These are phyloP conservation scores for Posidonia oceanica DNA, from an alignment of 116 monocot species.

Conservation along the genomic window DNA sequence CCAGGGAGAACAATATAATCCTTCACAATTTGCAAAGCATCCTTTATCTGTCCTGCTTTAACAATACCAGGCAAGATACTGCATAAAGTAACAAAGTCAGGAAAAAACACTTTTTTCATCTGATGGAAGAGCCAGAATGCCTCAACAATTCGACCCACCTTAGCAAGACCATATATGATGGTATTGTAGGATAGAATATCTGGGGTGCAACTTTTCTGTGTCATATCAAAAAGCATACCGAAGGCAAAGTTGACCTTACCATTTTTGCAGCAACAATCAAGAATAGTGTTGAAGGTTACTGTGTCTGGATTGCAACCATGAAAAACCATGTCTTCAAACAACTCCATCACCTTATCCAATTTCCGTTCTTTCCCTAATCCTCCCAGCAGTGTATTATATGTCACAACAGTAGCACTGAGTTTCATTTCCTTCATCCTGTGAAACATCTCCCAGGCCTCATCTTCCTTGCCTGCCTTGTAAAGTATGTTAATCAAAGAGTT, in stretches of 20 bases:
- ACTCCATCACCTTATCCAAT: slow-evolving; percentile 29
- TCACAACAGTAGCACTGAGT: slow-evolving; percentile 64
- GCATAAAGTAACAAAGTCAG: slow-evolving; percentile 75
- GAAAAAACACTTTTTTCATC: slow-evolving; percentile 63
- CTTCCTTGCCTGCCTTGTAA: slow-evolving; percentile 71
- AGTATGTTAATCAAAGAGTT: slow-evolving; percentile 77
- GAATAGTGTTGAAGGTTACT: slow-evolving; percentile 71
- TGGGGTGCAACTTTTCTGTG: slow-evolving; percentile 35
- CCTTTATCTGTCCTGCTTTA: slow-evolving; percentile 37
- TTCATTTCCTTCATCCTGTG: slow-evolving; percentile 51
- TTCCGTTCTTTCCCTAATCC: slow-evolving; percentile 71
- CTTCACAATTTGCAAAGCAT: slow-evolving; percentile 35
- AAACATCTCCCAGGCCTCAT: slow-evolving; percentile 79
- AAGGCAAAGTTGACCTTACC: slow-evolving; percentile 51
- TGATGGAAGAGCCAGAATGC: slow-evolving; percentile 91
- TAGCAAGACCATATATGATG: slow-evolving; percentile 66
- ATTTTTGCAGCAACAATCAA: slow-evolving; percentile 79
- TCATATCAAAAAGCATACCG: slow-evolving; percentile 64
- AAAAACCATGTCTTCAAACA: slow-evolving; percentile 55
- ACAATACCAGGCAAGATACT: slow-evolving; percentile 70
- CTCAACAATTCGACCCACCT: slow-evolving; percentile 41
- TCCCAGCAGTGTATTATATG: slow-evolving; percentile 74
- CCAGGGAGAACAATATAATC: slow-evolving; percentile 24
- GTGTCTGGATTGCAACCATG: slow-evolving; percentile 57
- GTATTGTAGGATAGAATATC: slow-evolving; percentile 84